Base-by-base conservation (phyloP, 768 basidiomycete species). In the Amanita pallidorosea region DNA sequence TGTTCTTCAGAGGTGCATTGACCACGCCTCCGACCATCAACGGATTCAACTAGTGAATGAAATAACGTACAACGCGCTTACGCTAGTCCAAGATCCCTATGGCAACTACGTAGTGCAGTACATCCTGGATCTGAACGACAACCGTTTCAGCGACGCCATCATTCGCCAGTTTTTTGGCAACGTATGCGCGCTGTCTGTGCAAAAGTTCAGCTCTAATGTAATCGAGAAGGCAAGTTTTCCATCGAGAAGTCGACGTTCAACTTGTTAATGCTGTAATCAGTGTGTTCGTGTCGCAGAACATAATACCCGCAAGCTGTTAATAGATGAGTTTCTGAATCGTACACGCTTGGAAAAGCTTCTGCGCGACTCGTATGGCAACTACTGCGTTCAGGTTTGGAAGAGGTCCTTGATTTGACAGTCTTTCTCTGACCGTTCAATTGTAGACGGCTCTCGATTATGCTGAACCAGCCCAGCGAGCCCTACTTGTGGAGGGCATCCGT, bases 181-280 rank as follows among this genome's bases (percentile, higher is more conserved):
- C 61, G 90, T 98, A 53, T 98, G 94, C 65, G 92, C 92, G 5
- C 72, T 99, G 48, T 98, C 94, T 5, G 95, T 97, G 13, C 96
- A 99, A 67, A 99, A 99, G 70, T 99, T 99, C 70, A 95, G 92
- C 55, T 97, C 95, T 54, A 99, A 99, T 65, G 96, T 99, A 54
- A 94, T 96, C 55, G 94, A 96, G 70, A 96, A 96, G 77, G 88
- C 86, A 35, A 54, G 23, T 47, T 42, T 38, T 42, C 51, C 23
- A 31, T 43, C 6, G 52, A 35, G 11, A 51, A 25, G 20, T n/a
- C 5, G 20, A 18, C 47, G 44, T 43, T 15, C 34, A 34, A 45
- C 46, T 27, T 15, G 27, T n/a, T 53, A 12, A 46, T 33, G n/a
- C 22, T 51, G 20, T 18, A 17, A 55, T 12, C 41, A 83, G 81